Percentiles rank a stretch among this genome's conserved stretches.
Conservation (phyloP, 2,329 filamentous ascomycete species). For the Penicillium sp. region DNA sequence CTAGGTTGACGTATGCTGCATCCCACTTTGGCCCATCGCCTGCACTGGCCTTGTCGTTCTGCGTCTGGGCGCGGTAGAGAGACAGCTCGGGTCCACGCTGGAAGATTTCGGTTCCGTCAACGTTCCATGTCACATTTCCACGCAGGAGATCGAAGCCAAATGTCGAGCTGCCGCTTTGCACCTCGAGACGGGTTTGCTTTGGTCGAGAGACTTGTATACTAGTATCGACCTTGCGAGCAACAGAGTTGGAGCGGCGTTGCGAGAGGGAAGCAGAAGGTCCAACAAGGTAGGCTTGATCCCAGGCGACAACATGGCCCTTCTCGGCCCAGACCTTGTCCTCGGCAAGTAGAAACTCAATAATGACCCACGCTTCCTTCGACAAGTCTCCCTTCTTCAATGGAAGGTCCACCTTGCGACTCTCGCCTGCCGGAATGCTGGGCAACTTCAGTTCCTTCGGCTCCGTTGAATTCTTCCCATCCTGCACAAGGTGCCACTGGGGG, state of each 20-base stretch:
- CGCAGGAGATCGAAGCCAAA: conserved; percentile 41
- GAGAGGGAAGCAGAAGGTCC: too few species aligned
- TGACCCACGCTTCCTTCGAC: too few species aligned
- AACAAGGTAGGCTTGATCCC: too few species aligned
- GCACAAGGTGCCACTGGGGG: conserved; percentile 21
- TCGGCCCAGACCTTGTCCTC: too few species aligned
- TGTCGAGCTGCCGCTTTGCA: not conserved
- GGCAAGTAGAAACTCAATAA: too few species aligned
- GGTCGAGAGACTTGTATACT: conserved; percentile 23
- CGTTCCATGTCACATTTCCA: conserved; percentile 42
- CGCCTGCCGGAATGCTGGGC: conserved; percentile 25
- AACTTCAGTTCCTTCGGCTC: conserved; percentile 26
- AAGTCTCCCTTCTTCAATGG: too few species aligned
- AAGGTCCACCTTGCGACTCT: too few species aligned
- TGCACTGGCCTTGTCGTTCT: conserved; percentile 60
- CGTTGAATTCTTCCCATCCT: conserved; percentile 24
- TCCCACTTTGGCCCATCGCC: conserved; percentile 35
- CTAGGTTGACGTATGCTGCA: conserved; percentile 30
- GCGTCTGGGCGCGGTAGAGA: conserved; percentile 65
- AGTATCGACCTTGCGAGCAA: too few species aligned
- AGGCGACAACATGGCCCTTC: too few species aligned
- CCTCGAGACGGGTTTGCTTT: not conserved
- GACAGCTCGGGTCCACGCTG: conserved; percentile 29
- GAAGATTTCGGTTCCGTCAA: conserved; percentile 37
- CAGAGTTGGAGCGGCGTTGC: too few species aligned